phyloP scores from a whole-genome alignment of 225 moss, liverwort and hornwort species.

The Anthoceros angustus region DNA sequence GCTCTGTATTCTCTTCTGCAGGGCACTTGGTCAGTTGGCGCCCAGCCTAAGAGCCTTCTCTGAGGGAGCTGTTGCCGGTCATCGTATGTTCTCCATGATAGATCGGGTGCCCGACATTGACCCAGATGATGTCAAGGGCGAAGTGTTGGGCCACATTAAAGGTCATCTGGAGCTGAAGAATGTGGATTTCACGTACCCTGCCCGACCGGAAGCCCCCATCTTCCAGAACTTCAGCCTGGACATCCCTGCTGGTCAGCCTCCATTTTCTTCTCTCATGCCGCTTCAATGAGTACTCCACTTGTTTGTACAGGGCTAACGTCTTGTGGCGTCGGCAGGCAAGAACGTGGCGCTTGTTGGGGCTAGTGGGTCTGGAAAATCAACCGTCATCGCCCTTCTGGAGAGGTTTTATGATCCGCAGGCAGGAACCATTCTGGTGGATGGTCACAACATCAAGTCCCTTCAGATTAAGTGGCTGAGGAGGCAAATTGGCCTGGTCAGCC shows the following conservation, averaged over 20 bases:
- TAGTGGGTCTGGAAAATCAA: constrained; percentile 36
- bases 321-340: constrained; percentile 16
- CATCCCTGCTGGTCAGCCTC: constrained; percentile 21
- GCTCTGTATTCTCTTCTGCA: neutral
- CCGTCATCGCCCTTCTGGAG: constrained; percentile 38
- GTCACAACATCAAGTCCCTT: constrained; percentile 21
- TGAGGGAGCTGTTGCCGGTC: constrained; percentile 50
- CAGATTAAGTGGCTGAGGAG: constrained; percentile 32
- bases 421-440: constrained; percentile 37
- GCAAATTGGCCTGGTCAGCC: constrained; percentile 44
- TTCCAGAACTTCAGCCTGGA: constrained; percentile 28
- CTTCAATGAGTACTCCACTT: no score
- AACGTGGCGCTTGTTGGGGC: constrained; percentile 29
- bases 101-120: constrained; percentile 59
- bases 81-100: constrained; percentile 57
- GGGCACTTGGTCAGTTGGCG: neutral
- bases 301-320: no score
- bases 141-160: constrained; percentile 26
- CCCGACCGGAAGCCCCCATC: constrained; percentile 25
- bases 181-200: constrained; percentile 23
- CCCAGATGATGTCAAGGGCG: constrained; percentile 33
- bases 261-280: no score
- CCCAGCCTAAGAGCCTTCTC: constrained; percentile 54
- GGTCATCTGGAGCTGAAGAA: constrained; percentile 36
- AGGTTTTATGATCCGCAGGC: constrained; percentile 51